Percentiles rank a stretch among this genome's conserved stretches.
Conservation (phyloP, 192 early-diverging fungal genomes). For the Umbelopsis vinacea region DNA sequence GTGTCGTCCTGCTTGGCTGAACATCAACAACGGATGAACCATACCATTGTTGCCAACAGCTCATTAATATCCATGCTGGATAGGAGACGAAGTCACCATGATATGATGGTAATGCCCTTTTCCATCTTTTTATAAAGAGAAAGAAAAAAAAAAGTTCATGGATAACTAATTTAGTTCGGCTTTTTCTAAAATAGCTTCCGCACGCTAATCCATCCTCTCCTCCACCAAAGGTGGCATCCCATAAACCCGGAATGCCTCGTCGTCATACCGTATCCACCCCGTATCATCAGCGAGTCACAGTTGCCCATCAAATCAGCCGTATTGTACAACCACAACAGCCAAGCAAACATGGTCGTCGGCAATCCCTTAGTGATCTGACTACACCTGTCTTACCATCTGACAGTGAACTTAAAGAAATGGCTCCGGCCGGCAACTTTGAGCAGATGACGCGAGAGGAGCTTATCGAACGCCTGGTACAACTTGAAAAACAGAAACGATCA, state of each 20-base stretch:
- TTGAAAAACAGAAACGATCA: constrained; percentile 34
- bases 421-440: constrained; percentile 16
- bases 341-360: constrained; percentile 22
- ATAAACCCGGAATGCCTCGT: constrained; percentile 20
- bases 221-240: constrained; percentile 4
- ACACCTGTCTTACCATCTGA: constrained; percentile 2
- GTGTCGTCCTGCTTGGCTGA: not conserved
- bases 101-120: not conserved
- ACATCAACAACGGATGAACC: constrained; percentile 16
- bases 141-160: not conserved
- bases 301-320: not conserved
- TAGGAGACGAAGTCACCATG: not conserved
- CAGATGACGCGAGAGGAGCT: constrained; percentile 31
- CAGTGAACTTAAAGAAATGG: constrained; percentile 3
- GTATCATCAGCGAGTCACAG: constrained; percentile 21
- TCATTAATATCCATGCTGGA: not conserved
- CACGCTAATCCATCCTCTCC: not conserved
- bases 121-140: not conserved
- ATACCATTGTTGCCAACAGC: constrained; percentile 6
- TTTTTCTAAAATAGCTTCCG: not conserved
- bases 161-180: no score
- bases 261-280: constrained; percentile 35
- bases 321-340: constrained; percentile 3
- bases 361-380: constrained; percentile 25
- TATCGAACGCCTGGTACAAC: constrained; percentile 23